Base-by-base conservation (phyloP, 257 asterid species). In the Solanum tarijense region DNA sequence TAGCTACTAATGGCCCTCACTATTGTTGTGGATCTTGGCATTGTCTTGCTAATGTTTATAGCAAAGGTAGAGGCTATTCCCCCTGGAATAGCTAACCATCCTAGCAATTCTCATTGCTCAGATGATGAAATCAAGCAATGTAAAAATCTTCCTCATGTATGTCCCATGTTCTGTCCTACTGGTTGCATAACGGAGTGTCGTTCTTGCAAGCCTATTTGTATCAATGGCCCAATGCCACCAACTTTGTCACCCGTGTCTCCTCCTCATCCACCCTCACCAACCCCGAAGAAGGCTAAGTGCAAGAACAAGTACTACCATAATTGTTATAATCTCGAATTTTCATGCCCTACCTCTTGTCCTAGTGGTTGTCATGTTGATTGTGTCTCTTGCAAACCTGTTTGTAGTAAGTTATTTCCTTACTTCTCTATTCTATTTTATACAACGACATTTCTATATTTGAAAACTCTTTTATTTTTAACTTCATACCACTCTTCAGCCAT, bases 91-190 rank as follows among this genome's bases (percentile, higher is more conserved):
- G 89, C 93, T 84, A 86, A 91, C 23, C 88, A 90, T 39, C 93
- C 93, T 6, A 87, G 93, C 88, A 83, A 91, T 89, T 90, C 95
- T 66, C 88, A 90, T 66, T 93, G 93, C 60, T 29, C 60, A 90
- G 83, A 75, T 71, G 85, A 87, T 36, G 89, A 91, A 32, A 91
- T 90, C 89, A 93, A 91, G 62, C 66, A 14, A 48, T 91, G 95
- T 60, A 86, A 93, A 79, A 91, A 93, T 32, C 88, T 93, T 90
- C 92, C 88, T 88, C 95, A 93, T 82, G 92, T 90, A 46, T 93
- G 93, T 65, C 95, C 95, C 65, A 91, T 89, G 79, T 93, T 91
- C 76, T 91, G 94, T 78, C 95, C 95, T 1, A 88, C 90, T 86
- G 36, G 89, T 4, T 93, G 95, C 90, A 72, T 85, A 0, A 93